phyloP scores from a whole-genome alignment of 176 grass and related monocot species.

The Hordeum vulgare region DNA sequence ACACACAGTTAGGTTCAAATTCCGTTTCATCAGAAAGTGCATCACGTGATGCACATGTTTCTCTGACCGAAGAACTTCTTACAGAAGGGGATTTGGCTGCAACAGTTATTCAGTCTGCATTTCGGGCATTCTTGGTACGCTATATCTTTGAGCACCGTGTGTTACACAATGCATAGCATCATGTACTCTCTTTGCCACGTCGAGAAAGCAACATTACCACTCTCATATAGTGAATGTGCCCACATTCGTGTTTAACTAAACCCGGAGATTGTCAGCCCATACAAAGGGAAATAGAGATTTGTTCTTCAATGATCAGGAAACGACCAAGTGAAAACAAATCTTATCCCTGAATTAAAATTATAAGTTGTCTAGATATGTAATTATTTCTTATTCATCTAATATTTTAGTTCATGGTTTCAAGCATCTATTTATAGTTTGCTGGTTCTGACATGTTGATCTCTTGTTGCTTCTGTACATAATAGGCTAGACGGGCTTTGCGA shows the following conservation, averaged over 20 bases:
- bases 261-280: not conserved
- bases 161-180: not conserved
- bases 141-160: not conserved
- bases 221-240: not conserved
- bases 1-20: slow-evolving; percentile 35
- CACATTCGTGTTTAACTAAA: slow-evolving; percentile 9
- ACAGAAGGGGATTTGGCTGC: slow-evolving; percentile 56
- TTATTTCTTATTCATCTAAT: not conserved
- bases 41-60: slow-evolving; percentile 22
- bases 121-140: slow-evolving; percentile 92
- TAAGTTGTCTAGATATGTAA: not conserved
- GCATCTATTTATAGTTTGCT: not conserved
- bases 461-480: slow-evolving; percentile 23
- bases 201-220: not conserved
- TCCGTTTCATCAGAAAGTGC: slow-evolving; percentile 31
- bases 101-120: slow-evolving; percentile 75
- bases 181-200: not conserved
- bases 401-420: slow-evolving; percentile 14
- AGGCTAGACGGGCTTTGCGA: slow-evolving; percentile 88
- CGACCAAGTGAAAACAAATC: not conserved
- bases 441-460: slow-evolving; percentile 17
- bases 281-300: not conserved
- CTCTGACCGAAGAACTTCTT: slow-evolving; percentile 41
- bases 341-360: slow-evolving; percentile 16
- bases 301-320: slow-evolving; percentile 12